Evolutionary conservation across 225 moss, liverwort and hornwort species (phyloP).

Genomic region (Physcomitrium patens): DNA sequence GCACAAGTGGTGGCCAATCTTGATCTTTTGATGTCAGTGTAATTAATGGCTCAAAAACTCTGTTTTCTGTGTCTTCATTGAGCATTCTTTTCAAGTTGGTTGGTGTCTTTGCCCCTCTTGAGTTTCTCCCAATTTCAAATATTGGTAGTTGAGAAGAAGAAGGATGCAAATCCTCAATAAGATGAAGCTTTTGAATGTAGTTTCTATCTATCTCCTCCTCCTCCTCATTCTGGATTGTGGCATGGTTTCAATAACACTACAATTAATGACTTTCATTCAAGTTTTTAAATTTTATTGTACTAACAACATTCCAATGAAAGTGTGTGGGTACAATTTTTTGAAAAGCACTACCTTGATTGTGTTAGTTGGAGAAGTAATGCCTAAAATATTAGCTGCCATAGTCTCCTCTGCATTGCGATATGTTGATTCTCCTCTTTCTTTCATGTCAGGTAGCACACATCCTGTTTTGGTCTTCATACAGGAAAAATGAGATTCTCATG

Average conservation of each 20-base stretch:
- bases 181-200: constrained; percentile 27
- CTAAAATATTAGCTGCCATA: constrained; percentile 40
- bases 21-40: constrained; percentile 29
- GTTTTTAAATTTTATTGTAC: neutral
- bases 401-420: constrained; percentile 40
- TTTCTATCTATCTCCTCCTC: constrained; percentile 39
- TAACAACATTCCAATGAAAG: no score
- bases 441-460: constrained; percentile 44
- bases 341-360: constrained; percentile 36
- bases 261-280: constrained; percentile 25
- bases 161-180: constrained; percentile 6
- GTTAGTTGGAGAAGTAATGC: constrained; percentile 33
- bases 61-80: constrained; percentile 35
- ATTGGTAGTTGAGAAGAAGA: constrained; percentile 21
- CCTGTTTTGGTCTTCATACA: constrained; percentile 40
- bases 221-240: constrained; percentile 22
- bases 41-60: constrained; percentile 32
- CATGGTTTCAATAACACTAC: constrained; percentile 22
- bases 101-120: constrained; percentile 24
- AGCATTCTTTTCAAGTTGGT: constrained; percentile 19
- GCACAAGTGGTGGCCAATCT: constrained; percentile 37
- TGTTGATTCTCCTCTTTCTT: constrained; percentile 24
- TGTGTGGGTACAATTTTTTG: neutral
- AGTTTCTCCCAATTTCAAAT: constrained; percentile 18
- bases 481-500: constrained; percentile 24